phyloP scores from a whole-genome alignment of 2,329 filamentous ascomycete genomes.

The Botrytis porri region DNA sequence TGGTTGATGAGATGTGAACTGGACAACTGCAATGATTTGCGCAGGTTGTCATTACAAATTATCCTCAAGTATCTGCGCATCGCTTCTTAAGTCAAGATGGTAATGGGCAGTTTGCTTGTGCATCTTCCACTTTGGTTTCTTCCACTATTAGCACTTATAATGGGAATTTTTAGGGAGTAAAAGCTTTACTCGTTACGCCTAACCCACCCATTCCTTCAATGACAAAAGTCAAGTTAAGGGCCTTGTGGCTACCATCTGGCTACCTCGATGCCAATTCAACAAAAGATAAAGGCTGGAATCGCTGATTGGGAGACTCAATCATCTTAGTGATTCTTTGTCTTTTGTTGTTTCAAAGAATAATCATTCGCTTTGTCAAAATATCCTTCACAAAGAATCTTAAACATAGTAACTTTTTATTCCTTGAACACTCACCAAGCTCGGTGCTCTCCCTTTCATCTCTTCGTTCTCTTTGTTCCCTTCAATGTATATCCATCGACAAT shows the following conservation, averaged over 20 bases:
- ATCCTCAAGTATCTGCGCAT: neutral
- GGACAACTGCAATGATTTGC: neutral
- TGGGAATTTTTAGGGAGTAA: neutral
- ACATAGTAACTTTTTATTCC: neutral
- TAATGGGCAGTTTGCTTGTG: neutral
- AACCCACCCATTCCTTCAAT: neutral
- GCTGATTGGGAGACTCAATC: neutral
- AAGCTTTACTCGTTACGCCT: neutral
- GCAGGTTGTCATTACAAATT: neutral
- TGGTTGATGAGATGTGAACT: neutral
- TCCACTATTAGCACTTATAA: neutral
- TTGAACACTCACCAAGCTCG: neutral
- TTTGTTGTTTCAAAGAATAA: neutral
- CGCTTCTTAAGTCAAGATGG: neutral
- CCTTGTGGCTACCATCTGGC: neutral
- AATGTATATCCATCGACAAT: conserved; percentile 16
- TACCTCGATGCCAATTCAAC: neutral
- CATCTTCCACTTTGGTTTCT: neutral
- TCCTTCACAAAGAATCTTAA: neutral
- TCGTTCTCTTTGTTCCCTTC: neutral
- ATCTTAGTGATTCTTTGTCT: neutral
- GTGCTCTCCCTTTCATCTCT: neutral
- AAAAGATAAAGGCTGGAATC: neutral
- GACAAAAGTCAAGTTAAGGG: neutral
- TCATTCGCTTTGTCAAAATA: neutral